Evolutionary conservation across 805 yeast genomes (phyloP), one percentile per base, ranked within the genome.

Genomic region (Kluyveromyces wickerhamii): DNA sequence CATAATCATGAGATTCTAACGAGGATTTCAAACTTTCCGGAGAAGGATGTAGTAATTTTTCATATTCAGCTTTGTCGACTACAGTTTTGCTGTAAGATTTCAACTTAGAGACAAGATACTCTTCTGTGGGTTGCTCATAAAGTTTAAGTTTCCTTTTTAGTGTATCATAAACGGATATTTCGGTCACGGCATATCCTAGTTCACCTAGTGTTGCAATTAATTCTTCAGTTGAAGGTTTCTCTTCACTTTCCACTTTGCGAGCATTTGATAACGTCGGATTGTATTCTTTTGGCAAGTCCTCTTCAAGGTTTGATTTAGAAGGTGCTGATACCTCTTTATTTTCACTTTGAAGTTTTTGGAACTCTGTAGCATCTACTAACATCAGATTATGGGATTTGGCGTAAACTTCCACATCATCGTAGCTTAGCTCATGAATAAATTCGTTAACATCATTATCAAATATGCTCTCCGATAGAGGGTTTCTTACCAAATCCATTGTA

Each of bases 371-470:
- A 12, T 54, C 52, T 6, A 57, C 27, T n/a, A 57, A 20, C 1
- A 59, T 54, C 30, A 60, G 32, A 11, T 49, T 45, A 34, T 59
- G 52, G 16, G 42, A 38, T 7, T 47, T 41, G 5, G 63, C 65
- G 35, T 54, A 60, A 7, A 44, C 32, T 33, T 57, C 49, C 12
- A 61, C 48, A n/a, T 54, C 55, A 4, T 35, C 40, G 14, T 45
- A 38, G 1, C 54, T 35, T 10, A 52, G 34, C 2, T 31, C 27
- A 11, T 10, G 12, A 11, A 7, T 14, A 4, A 21, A 17, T 11
- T 24, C 37, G 10, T 19, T 27, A 10, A 18, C 34, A 21, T 41
- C 19, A 16, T 29, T 35, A 13, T 17, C 11, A 4, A 34, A 28
- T 6, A 27, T 26, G 17, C 19, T n/a, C 12, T 34, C 33, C n/a